Evolutionary conservation across 176 grass and related monocot species (phyloP), one percentile per base, ranked within the genome.

Genomic region (Bonia amplexicaulis): DNA sequence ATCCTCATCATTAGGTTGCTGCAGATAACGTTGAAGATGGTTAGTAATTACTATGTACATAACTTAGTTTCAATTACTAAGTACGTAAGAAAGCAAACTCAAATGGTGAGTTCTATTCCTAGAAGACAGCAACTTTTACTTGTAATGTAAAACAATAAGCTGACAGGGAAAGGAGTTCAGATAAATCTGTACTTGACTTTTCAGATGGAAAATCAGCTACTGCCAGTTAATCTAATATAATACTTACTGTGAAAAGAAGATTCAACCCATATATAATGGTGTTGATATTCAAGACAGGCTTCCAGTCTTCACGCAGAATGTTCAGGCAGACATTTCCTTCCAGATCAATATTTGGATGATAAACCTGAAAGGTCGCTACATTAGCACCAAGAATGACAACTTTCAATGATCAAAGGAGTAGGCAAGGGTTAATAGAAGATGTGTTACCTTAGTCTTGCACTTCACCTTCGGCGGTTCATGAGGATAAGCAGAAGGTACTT

Each of bases 271-370:
- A 94, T 59, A 94, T 73, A 53, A 91, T 80, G 74, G 92, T 91
- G 83, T 94, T 94, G 70, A 91, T 87, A 55, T 94, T 94, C 49
- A 94, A 81, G 51, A 94, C 89, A 80, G 92, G 92, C 73, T 94
- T 94, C 92, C 89, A 91, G 39, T 91, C 92, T 86, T 94, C 89
- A 86, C 89, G 92, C 67, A 94, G 82, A 85, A 94, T 94, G 76
- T 91, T 94, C 20, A 94, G 80, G 74, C 92, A 94, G 55, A 94
- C 92, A 84, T 94, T 94, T 81, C 93, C 93, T 49, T 94, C 93
- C 78, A 94, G 53, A 73, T 94, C 93, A 47, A 94, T 94, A 80
- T 94, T 94, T 54, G 93, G 90, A 88, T 94, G 93, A 55, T 94
- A 94, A 44, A 94, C 81, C 92, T 94, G 67, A 69, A 42, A 91